A percentile compares a stretch with the other conserved stretches of the same genome.
These are phyloP conservation scores for Collybia nuda DNA, from an alignment of 768 basidiomycete species.

Conservation along the genomic window DNA sequence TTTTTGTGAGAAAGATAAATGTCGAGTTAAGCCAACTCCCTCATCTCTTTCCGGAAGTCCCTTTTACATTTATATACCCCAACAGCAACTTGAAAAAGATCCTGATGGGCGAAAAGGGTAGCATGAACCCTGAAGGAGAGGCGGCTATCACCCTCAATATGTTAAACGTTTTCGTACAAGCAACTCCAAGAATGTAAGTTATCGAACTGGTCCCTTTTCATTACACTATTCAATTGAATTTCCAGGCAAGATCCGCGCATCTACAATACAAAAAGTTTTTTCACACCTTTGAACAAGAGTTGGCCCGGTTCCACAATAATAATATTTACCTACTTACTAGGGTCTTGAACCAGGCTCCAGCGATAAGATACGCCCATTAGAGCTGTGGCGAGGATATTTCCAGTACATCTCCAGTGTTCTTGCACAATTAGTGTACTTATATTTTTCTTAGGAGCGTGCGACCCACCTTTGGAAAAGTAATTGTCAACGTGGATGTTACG, in stretches of 20 bases:
- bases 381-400: constrained; percentile 41
- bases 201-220: background rate
- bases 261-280: constrained; percentile 24
- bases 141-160: constrained; percentile 25
- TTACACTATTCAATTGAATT: background rate
- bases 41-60: background rate
- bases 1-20: constrained; percentile 21
- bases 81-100: constrained; percentile 11
- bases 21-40: constrained; percentile 13
- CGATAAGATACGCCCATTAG: constrained; percentile 25
- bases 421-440: background rate
- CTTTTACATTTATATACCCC: background rate
- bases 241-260: constrained; percentile 18
- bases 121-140: constrained; percentile 15
- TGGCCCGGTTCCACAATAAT: background rate
- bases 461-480: constrained; percentile 29
- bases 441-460: constrained; percentile 38
- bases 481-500: constrained; percentile 43
- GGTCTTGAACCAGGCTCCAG: constrained; percentile 7
- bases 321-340: constrained; percentile 2
- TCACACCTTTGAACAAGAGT: constrained; percentile 18
- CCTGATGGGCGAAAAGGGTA: constrained; percentile 9
- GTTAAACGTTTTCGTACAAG: constrained; percentile 33
- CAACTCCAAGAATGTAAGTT: constrained; percentile 25
- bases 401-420: constrained; percentile 28